Conservation (phyloP, 148 eudicot genomes). For the Spergularia bocconei region DNA sequence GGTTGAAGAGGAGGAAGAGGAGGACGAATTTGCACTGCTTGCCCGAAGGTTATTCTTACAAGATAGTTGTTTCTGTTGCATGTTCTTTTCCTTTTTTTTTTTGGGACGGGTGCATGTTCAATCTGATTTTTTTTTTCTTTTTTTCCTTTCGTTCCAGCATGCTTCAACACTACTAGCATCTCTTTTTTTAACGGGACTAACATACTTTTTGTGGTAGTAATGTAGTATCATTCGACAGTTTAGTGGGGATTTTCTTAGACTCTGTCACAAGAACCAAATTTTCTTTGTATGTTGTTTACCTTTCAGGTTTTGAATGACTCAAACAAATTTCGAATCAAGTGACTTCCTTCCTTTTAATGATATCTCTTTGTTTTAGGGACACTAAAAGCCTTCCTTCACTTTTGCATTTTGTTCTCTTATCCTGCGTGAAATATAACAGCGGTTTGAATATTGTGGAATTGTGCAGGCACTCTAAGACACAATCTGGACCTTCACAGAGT, state of each 20-base stretch:
- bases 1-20: constrained; percentile 79
- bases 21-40: constrained; percentile 73
- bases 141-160: neutral
- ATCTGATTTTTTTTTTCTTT: too few species aligned
- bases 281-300: too few species aligned
- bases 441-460: constrained; percentile 4
- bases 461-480: constrained; percentile 73
- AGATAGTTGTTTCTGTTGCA: constrained; percentile 11
- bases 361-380: too few species aligned
- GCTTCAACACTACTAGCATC: too few species aligned
- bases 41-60: constrained; percentile 64
- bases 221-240: neutral
- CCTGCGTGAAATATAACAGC: neutral
- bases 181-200: neutral
- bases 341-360: too few species aligned
- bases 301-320: too few species aligned
- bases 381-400: too few species aligned
- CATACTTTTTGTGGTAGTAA: neutral
- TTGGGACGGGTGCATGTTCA: too few species aligned
- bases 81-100: too few species aligned
- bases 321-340: too few species aligned
- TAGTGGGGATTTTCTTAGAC: neutral
- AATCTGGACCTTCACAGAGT: constrained; percentile 38
- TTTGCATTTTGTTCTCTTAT: neutral
- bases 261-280: too few species aligned